Evolutionary conservation across 2,329 filamentous ascomycete genomes (phyloP).

Genomic region (Pyrenophora tritici-repentis): DNA sequence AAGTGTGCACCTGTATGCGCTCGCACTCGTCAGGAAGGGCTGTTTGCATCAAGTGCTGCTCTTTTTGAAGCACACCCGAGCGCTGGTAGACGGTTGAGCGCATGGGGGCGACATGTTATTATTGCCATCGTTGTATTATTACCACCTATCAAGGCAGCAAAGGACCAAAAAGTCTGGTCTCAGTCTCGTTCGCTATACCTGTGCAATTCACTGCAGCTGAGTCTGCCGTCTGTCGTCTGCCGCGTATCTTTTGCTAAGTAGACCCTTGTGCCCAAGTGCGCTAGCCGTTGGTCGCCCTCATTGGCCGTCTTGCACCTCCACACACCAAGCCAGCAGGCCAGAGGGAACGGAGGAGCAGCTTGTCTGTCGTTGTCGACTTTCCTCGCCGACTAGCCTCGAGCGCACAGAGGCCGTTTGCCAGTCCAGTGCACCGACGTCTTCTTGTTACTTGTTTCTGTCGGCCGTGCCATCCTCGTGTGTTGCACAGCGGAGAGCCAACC

Average conservation of each 20-base stretch:
- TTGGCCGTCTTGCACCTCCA: slow-evolving; percentile 13
- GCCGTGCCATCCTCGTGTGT: neutral
- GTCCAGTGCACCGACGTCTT: slow-evolving; percentile 9
- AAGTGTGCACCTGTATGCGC: no score
- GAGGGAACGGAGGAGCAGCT: slow-evolving; percentile 6
- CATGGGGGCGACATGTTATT: no score
- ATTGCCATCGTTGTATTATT: no score
- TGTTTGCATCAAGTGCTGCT: no score
- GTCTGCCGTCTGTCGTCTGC: neutral
- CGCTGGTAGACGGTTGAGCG: no score
- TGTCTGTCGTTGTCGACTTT: neutral
- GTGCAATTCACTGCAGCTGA: neutral
- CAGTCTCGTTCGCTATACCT: neutral
- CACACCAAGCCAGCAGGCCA: slow-evolving; percentile 7
- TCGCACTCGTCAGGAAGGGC: no score
- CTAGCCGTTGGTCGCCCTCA: slow-evolving; percentile 3
- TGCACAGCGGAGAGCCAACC: neutral
- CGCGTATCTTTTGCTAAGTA: slow-evolving; percentile 6
- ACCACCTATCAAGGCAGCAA: no score
- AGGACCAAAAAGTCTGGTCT: no score
- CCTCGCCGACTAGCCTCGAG: slow-evolving; percentile 9
- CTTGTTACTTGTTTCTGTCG: neutral
- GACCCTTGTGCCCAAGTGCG: slow-evolving; percentile 6
- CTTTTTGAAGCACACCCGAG: no score
- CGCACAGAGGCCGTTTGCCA: slow-evolving; percentile 15